Conservation (phyloP, 139 green algal species). For the Yamagishiella unicocca region DNA sequence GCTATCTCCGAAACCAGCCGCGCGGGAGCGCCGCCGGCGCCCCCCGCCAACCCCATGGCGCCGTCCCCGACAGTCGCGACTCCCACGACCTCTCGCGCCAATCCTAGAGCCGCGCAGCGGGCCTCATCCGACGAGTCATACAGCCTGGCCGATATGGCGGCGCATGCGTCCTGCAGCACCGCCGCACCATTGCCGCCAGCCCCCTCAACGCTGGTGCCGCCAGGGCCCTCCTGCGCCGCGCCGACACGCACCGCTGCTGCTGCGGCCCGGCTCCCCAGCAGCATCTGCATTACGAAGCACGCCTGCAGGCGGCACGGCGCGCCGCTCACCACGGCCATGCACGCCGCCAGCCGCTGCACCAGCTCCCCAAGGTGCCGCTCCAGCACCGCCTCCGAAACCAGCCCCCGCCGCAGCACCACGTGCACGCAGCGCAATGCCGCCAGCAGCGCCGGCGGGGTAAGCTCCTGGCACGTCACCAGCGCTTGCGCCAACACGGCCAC, state of each 20-base stretch:
- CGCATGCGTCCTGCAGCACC: background rate
- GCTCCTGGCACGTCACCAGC: conserved; percentile 12
- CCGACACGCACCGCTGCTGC: background rate
- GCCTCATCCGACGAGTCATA: conserved; percentile 41
- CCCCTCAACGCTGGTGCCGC: background rate
- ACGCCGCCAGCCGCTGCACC: background rate
- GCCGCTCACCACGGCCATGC: conserved; percentile 12
- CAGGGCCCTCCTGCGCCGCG: background rate
- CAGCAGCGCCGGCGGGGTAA: conserved; percentile 17
- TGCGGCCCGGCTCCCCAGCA: background rate
- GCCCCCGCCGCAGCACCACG: conserved; percentile 4
- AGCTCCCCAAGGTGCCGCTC: background rate
- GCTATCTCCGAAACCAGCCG: conserved; percentile 4
- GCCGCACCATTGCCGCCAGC: background rate
- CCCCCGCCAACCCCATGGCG: background rate
- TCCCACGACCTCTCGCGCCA: conserved; percentile 22
- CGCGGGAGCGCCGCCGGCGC: background rate
- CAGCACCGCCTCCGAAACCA: background rate
- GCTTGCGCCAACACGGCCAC: background rate
- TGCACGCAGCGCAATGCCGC: conserved; percentile 27
- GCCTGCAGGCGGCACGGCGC: conserved; percentile 29
- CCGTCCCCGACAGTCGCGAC: background rate
- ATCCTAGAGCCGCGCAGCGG: conserved; percentile 19
- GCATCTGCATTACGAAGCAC: background rate
- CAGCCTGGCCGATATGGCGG: background rate